Conservation (phyloP, 805 yeast genomes). For the Crinitomyces ghanaensis region DNA sequence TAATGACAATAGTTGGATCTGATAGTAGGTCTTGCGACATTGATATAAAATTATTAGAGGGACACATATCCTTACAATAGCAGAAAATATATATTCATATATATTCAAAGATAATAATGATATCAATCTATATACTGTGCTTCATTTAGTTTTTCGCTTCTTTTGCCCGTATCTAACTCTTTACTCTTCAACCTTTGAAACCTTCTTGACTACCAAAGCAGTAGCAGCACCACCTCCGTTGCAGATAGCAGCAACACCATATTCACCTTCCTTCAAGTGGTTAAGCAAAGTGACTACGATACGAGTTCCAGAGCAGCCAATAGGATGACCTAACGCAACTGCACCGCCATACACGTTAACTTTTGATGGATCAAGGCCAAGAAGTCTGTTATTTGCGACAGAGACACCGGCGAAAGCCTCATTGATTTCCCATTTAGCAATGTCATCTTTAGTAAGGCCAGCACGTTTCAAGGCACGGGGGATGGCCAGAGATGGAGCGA, state of each 20-base stretch:
- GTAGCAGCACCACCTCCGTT: constrained; percentile 99
- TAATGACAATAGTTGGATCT: no score
- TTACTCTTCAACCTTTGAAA: constrained; percentile 7
- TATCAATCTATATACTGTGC: no score
- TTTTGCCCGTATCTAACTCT: neutral
- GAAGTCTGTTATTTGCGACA: constrained; percentile 65
- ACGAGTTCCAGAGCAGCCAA: constrained; percentile 93
- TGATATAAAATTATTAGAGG: no score
- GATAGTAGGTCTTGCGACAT: no score
- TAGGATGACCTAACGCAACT: constrained; percentile 89
- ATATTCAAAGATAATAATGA: no score
- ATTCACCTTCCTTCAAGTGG: constrained; percentile 51
- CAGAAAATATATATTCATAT: no score
- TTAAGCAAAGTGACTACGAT: constrained; percentile 45
- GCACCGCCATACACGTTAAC: constrained; percentile 93
- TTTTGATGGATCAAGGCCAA: constrained; percentile 53
- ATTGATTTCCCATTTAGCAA: constrained; percentile 82
- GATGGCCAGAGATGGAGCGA: constrained; percentile 86
- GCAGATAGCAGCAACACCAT: constrained; percentile 90
- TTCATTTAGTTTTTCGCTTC: no score
- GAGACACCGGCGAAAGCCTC: constrained; percentile 57
- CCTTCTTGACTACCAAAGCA: constrained; percentile 68
- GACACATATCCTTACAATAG: no score
- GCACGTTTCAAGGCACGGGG: constrained; percentile 89
- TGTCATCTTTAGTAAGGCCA: constrained; percentile 44